phyloP scores from a whole-genome alignment of 2,329 filamentous ascomycete species.

The Pestalotiopsis sp. region DNA sequence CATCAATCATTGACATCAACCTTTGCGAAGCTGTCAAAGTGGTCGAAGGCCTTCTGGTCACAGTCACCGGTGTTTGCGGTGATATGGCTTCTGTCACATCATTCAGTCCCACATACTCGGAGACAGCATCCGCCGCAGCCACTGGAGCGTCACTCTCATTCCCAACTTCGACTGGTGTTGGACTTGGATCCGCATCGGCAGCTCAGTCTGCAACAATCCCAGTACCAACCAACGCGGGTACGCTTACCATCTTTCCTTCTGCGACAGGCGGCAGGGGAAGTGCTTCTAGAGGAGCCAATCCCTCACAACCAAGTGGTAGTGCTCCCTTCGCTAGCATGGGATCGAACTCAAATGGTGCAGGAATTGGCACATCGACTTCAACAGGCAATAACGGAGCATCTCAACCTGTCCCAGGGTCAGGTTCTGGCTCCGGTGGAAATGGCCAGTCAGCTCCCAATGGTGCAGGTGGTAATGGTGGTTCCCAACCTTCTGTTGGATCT shows the following conservation, averaged over 20 bases:
- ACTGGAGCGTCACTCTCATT: not conserved
- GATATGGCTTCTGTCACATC: slow-evolving; percentile 21
- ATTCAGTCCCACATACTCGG: slow-evolving; percentile 15
- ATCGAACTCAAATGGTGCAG: not conserved
- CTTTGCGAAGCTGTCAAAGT: slow-evolving; percentile 24
- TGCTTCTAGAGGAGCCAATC: not conserved
- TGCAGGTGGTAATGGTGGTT: not conserved
- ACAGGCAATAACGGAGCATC: not conserved
- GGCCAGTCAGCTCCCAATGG: not conserved
- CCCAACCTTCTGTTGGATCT: not conserved
- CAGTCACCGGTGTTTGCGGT: slow-evolving; percentile 26
- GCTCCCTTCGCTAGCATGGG: not conserved
- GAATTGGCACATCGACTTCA: not conserved
- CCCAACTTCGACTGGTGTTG: not conserved
- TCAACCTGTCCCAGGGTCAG: not conserved
- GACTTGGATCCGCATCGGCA: not conserved
- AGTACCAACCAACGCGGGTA: not conserved
- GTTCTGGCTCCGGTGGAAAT: not conserved
- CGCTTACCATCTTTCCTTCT: not conserved
- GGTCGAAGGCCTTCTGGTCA: slow-evolving; percentile 25
- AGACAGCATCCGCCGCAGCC: not conserved
- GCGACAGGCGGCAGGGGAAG: not conserved
- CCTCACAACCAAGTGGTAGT: not conserved
- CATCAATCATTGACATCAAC: slow-evolving; percentile 25
- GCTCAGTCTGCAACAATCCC: not conserved